Percentiles rank a stretch among this genome's conserved stretches.
Conservation (phyloP, 2,329 filamentous ascomycete genomes). For the Colletotrichum chlorophyti region DNA sequence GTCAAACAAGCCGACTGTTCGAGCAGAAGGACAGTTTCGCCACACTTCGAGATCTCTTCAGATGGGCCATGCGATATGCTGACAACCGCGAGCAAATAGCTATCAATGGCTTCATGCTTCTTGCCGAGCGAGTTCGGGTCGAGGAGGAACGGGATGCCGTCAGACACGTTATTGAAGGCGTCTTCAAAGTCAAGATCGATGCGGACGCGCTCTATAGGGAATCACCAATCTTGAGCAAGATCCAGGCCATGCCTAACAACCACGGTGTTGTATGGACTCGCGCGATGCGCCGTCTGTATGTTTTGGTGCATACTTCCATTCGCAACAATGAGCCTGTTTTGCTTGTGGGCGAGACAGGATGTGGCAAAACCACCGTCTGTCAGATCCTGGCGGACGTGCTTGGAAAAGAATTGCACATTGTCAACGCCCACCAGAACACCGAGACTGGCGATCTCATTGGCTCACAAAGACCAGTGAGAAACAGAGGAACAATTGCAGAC, state of each 20-base stretch:
- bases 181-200: conserved; percentile 87
- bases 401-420: conserved; percentile 78
- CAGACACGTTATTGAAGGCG: conserved; percentile 84
- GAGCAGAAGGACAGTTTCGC: conserved; percentile 98
- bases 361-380: conserved; percentile 96
- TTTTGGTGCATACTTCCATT: conserved; percentile 86
- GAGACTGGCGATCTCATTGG: conserved; percentile 98
- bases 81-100: conserved; percentile 90
- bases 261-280: conserved; percentile 90
- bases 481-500: conserved; percentile 76
- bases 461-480: conserved; percentile 89
- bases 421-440: conserved; percentile 98
- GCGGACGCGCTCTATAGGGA: conserved; percentile 72
- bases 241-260: conserved; percentile 53
- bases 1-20: conserved; percentile 90
- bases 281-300: conserved; percentile 90
- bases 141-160: conserved; percentile 84
- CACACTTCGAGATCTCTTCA: conserved; percentile 91
- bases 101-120: conserved; percentile 92
- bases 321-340: conserved; percentile 92
- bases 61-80: conserved; percentile 88
- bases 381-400: conserved; percentile 88
- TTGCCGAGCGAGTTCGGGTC: conserved; percentile 94
- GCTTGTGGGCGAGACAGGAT: conserved; percentile 94
- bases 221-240: conserved; percentile 61